Conservation (phyloP, 1,139 yeast species). For the Pichia norvegensis region DNA sequence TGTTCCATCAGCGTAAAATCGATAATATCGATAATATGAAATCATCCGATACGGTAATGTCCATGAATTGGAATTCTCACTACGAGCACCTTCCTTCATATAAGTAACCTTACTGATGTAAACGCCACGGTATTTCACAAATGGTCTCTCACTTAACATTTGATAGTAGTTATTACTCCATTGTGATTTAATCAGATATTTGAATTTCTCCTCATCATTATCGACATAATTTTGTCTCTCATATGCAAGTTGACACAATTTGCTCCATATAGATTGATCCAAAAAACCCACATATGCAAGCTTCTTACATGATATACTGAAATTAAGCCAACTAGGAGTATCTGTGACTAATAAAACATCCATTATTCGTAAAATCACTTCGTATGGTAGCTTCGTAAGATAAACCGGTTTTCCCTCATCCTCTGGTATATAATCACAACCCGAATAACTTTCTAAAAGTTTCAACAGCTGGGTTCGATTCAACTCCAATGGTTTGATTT, state of each 20-base stretch:
- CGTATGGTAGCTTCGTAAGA: constrained; percentile 54
- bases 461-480: constrained; percentile 35
- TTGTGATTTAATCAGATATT: constrained; percentile 35
- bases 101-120: constrained; percentile 83
- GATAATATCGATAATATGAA: constrained; percentile 76
- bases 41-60: constrained; percentile 71
- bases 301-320: constrained; percentile 55
- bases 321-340: constrained; percentile 61
- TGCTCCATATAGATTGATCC: constrained; percentile 48
- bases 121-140: constrained; percentile 70
- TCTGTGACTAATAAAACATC: constrained; percentile 40
- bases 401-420: constrained; percentile 43
- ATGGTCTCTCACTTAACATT: constrained; percentile 56
- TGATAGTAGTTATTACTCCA: constrained; percentile 42
- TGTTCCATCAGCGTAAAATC: constrained; percentile 76
- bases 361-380: constrained; percentile 51
- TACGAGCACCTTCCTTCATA: constrained; percentile 68
- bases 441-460: constrained; percentile 28
- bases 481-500: constrained; percentile 22
- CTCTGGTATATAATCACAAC: constrained; percentile 32
- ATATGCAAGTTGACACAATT: constrained; percentile 46
- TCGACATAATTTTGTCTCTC: constrained; percentile 45
- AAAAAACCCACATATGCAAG: constrained; percentile 57
- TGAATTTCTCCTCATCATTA: constrained; percentile 22
- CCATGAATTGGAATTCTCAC: constrained; percentile 63